phyloP scores from a whole-genome alignment of 495 filamentous ascomycete genomes.

The Bryoglossum gracile region DNA sequence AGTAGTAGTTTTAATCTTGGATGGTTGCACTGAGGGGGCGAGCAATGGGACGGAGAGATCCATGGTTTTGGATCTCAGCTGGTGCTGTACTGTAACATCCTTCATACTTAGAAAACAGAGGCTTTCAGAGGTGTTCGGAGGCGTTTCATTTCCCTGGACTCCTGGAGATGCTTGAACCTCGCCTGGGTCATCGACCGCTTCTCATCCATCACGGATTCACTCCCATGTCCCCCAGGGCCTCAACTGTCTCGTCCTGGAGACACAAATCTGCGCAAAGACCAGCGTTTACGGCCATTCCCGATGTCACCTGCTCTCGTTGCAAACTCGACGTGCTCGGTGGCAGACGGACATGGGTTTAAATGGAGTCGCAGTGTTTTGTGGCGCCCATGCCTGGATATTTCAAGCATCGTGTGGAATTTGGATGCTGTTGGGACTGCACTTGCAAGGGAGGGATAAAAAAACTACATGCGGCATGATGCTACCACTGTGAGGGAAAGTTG shows the following conservation, averaged over 20 bases:
- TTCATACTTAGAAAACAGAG: no score
- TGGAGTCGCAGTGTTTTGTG: conserved; percentile 4
- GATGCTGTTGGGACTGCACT: background rate
- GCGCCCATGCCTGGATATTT: conserved; percentile 5
- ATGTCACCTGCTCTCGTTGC: conserved; percentile 16
- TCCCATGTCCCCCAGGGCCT: no score
- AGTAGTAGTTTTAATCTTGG: no score
- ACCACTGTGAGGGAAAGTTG: background rate
- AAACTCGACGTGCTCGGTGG: background rate
- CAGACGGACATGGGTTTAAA: background rate
- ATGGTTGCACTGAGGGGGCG: background rate
- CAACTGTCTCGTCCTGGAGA: no score
- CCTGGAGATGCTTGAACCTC: no score
- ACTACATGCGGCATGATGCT: conserved; percentile 13
- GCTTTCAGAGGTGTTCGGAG: no score
- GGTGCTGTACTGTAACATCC: no score
- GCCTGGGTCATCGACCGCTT: no score
- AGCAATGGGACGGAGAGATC: background rate
- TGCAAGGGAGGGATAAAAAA: conserved; percentile 12
- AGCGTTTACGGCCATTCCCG: conserved; percentile 14
- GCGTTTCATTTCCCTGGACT: no score
- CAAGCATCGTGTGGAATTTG: no score
- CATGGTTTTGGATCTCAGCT: conserved; percentile 10
- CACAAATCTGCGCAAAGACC: no score
- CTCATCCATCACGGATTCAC: no score